These are phyloP conservation scores for Mrakiaceae sp. DNA, from an alignment of 1,284 basidiomycete species.

Conservation along the genomic window DNA sequence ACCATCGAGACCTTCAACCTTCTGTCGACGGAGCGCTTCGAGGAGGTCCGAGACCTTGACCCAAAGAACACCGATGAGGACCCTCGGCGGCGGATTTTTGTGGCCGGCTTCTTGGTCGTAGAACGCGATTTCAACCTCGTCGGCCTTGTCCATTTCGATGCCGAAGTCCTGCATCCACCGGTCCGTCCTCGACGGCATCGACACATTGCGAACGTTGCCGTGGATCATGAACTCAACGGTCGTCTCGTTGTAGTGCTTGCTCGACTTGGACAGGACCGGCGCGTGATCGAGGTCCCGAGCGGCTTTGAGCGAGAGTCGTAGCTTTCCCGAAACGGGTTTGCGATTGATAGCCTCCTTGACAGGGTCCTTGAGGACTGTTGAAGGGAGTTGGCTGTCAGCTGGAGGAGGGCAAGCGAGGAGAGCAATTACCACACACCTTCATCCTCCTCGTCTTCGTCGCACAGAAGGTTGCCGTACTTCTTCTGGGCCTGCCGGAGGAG, in stretches of 20 bases:
- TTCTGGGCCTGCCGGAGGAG: slow-evolving; percentile 84
- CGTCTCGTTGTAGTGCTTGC: slow-evolving; percentile 68
- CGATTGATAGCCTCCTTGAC: slow-evolving; percentile 71
- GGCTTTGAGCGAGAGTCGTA: slow-evolving; percentile 75
- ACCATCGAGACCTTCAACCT: slow-evolving; percentile 56
- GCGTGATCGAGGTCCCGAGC: slow-evolving; percentile 94
- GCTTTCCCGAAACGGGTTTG: slow-evolving; percentile 87
- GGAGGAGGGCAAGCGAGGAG: neutral
- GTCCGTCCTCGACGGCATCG: slow-evolving; percentile 86
- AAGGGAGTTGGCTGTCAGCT: neutral
- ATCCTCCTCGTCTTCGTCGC: slow-evolving; percentile 69
- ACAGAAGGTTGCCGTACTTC: slow-evolving; percentile 91
- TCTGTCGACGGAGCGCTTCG: slow-evolving; percentile 86
- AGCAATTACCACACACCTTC: slow-evolving; percentile 44
- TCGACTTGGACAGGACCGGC: slow-evolving; percentile 49
- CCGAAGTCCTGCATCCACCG: slow-evolving; percentile 97
- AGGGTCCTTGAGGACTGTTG: slow-evolving; percentile 6
- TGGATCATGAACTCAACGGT: slow-evolving; percentile 92
- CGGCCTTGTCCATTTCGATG: slow-evolving; percentile 92
- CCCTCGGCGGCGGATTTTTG: slow-evolving; percentile 58
- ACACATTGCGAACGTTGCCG: slow-evolving; percentile 82
- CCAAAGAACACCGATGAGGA: slow-evolving; percentile 80
- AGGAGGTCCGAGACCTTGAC: slow-evolving; percentile 89
- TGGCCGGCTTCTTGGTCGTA: slow-evolving; percentile 68
- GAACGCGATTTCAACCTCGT: slow-evolving; percentile 93